Evolutionary conservation across 257 asterid genomes (phyloP).

Genomic region (Fraxinus pennsylvanica): DNA sequence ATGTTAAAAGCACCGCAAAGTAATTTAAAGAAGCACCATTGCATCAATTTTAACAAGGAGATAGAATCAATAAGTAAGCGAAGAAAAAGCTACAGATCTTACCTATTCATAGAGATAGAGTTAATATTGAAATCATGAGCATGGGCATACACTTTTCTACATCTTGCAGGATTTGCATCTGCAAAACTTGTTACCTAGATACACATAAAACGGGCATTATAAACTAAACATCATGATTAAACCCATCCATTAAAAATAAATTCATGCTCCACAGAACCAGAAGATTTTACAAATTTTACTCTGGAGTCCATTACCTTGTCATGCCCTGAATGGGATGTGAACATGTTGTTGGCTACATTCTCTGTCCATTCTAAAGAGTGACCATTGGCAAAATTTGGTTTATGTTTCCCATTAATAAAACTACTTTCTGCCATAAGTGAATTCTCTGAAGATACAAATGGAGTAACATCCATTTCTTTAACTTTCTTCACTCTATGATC

Average conservation of each 20-base stretch:
- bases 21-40: background rate
- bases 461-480: conserved; percentile 49
- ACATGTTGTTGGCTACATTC: conserved; percentile 31
- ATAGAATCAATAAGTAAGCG: conserved; percentile 2
- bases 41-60: background rate
- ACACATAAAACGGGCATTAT: conserved; percentile 20
- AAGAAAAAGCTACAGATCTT: background rate
- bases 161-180: conserved; percentile 55
- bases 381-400: conserved; percentile 38
- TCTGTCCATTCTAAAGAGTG: conserved; percentile 53
- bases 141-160: conserved; percentile 65
- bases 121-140: conserved; percentile 77
- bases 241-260: background rate
- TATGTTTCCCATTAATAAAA: conserved; percentile 44
- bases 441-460: conserved; percentile 61
- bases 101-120: conserved; percentile 80
- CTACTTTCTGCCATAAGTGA: conserved; percentile 69
- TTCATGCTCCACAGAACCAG: conserved; percentile 22
- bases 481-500: conserved; percentile 58
- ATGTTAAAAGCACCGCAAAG: background rate
- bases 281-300: conserved; percentile 20
- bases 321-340: conserved; percentile 36
- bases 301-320: conserved; percentile 45
- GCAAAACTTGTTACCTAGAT: conserved; percentile 46
- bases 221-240: conserved; percentile 20